Percentiles rank a stretch among this genome's conserved stretches.
These are phyloP conservation scores for Brassica juncea DNA, from an alignment of 345 rosid species.

Conservation along the genomic window DNA sequence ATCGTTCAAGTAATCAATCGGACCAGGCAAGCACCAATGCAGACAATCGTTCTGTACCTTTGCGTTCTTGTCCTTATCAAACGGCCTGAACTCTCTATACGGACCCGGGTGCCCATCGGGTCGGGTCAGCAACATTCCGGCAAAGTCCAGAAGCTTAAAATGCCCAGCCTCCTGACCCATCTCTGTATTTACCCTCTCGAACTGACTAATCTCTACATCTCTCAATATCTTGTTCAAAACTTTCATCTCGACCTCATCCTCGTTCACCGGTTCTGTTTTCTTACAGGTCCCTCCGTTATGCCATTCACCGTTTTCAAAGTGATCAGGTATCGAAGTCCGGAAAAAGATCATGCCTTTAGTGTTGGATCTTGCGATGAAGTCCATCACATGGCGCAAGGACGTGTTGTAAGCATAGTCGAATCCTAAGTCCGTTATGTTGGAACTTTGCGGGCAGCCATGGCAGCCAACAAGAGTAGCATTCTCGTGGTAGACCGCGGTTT, in stretches of 20 bases:
- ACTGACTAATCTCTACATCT: constrained; percentile 62
- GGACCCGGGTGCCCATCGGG: constrained; percentile 98
- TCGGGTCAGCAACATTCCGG: constrained; percentile 60
- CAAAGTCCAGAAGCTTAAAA: constrained; percentile 76
- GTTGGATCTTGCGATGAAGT: constrained; percentile 57
- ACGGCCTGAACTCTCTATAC: constrained; percentile 72
- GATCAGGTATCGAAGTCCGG: constrained; percentile 86
- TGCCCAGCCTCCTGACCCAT: constrained; percentile 55
- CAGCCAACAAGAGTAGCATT: constrained; percentile 63
- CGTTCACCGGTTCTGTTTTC: constrained; percentile 56
- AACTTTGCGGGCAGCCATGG: constrained; percentile 68
- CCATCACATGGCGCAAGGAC: constrained; percentile 57
- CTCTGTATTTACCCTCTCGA: constrained; percentile 51
- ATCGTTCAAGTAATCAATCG: constrained; percentile 80
- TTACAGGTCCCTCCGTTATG: constrained; percentile 74
- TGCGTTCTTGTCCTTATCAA: constrained; percentile 59
- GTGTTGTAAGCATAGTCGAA: constrained; percentile 79
- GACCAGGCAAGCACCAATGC: constrained; percentile 99
- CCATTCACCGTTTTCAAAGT: constrained; percentile 95
- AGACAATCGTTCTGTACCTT: constrained; percentile 88
- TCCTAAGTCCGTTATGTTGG: constrained; percentile 68
- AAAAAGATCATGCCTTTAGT: constrained; percentile 66
- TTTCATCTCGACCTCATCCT: constrained; percentile 64
- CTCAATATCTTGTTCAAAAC: constrained; percentile 61
- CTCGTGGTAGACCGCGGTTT: constrained; percentile 81